These are phyloP conservation scores for Plenodomus tracheiphilus DNA, from an alignment of 2,329 filamentous ascomycete genomes.

Conservation along the genomic window DNA sequence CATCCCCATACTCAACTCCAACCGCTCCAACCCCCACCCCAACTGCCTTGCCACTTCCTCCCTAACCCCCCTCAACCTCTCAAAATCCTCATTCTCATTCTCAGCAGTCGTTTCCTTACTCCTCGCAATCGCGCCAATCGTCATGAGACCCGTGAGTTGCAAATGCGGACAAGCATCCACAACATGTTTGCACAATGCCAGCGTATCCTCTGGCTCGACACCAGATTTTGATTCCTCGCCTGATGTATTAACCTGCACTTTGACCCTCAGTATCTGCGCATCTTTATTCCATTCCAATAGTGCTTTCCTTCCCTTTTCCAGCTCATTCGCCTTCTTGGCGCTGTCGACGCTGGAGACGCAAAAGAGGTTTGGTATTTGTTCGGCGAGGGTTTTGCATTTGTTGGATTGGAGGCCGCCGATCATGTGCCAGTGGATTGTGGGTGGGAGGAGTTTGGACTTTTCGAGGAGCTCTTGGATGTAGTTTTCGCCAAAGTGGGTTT, in stretches of 20 bases:
- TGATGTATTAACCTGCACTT: conserved; percentile 95
- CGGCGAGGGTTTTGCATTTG: conserved; percentile 84
- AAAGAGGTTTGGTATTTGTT: conserved; percentile 84
- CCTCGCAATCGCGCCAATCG: conserved; percentile 90
- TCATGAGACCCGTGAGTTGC: conserved; percentile 85
- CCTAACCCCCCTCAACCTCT: conserved; percentile 67
- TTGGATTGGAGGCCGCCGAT: conserved; percentile 93
- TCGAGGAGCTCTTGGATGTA: conserved; percentile 80
- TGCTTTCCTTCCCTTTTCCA: conserved; percentile 75
- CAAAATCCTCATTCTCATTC: conserved; percentile 91
- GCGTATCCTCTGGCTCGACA: conserved; percentile 67
- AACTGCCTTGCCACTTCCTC: conserved; percentile 70
- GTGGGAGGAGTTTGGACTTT: conserved; percentile 79
- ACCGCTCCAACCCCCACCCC: conserved; percentile 55
- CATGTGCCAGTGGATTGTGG: conserved; percentile 87
- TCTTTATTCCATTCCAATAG: conserved; percentile 48
- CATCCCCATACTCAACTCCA: conserved; percentile 99
- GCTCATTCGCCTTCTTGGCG: conserved; percentile 79
- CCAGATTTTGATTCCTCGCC: conserved; percentile 86
- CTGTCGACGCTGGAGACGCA: conserved; percentile 90
- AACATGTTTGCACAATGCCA: conserved; percentile 71
- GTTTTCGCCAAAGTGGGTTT: conserved; percentile 92
- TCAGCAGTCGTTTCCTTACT: conserved; percentile 71
- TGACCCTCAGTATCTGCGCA: conserved; percentile 63
- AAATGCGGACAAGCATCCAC: conserved; percentile 72